Evolutionary conservation across 352 stramenopile species (phyloP).

Genomic region (Globisporangium radiosum): DNA sequence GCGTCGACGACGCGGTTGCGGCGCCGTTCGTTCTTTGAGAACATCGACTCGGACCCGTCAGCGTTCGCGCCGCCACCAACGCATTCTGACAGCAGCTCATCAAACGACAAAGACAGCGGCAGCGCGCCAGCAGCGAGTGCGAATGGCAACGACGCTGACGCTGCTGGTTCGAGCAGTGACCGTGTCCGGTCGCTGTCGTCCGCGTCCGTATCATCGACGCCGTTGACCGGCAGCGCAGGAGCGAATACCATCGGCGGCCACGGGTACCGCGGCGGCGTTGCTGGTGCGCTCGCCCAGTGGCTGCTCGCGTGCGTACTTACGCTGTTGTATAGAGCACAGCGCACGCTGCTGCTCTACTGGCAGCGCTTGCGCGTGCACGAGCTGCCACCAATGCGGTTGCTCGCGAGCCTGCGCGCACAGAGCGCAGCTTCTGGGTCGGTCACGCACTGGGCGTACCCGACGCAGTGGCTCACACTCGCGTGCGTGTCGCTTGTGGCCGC

Average conservation of each 20-base stretch:
- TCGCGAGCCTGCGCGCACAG: constrained; percentile 6
- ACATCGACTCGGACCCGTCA: constrained; percentile 36
- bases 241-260: not conserved
- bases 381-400: constrained; percentile 11
- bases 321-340: constrained; percentile 16
- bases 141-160: not conserved
- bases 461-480: constrained; percentile 56
- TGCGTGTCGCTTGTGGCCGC: constrained; percentile 36
- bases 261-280: constrained; percentile 6
- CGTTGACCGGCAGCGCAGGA: not conserved
- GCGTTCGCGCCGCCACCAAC: constrained; percentile 11
- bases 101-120: constrained; percentile 14
- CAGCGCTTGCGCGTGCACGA: constrained; percentile 21
- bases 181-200: not conserved
- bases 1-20: constrained; percentile 40
- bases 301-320: constrained; percentile 12
- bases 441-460: constrained; percentile 65
- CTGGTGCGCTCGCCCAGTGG: constrained; percentile 12
- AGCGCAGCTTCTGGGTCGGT: constrained; percentile 18
- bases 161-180: not conserved
- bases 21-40: constrained; percentile 65
- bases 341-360: constrained; percentile 18
- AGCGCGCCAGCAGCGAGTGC: not conserved
- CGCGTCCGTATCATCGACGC: not conserved
- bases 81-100: constrained; percentile 10